phyloP scores from a whole-genome alignment of 2,329 filamentous ascomycete genomes.

The Hymenoscyphus repandus region DNA sequence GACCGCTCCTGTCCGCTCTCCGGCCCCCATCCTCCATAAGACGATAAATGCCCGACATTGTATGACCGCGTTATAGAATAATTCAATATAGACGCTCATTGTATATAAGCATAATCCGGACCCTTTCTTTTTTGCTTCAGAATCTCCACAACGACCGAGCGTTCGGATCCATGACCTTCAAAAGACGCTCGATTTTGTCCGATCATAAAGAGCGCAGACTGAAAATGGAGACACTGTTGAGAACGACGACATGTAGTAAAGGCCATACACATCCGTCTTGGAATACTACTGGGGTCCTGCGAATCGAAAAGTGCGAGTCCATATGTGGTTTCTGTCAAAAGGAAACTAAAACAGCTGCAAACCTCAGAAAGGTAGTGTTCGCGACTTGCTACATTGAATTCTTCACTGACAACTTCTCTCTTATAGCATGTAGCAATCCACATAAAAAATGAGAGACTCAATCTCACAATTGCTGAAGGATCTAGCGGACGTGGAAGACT shows the following conservation, averaged over 20 bases:
- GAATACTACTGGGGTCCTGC: conserved; percentile 25
- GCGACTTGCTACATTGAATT: background rate
- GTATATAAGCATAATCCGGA: background rate
- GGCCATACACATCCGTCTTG: conserved; percentile 27
- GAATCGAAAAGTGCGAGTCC: conserved; percentile 27
- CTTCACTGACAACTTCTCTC: background rate
- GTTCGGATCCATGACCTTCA: conserved; percentile 7
- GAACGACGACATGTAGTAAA: conserved; percentile 25
- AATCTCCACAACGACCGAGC: conserved; percentile 2
- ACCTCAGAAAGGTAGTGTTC: conserved; percentile 25
- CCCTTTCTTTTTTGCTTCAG: conserved; percentile 1
- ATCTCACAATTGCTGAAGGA: conserved; percentile 26
- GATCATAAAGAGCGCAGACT: conserved; percentile 7
- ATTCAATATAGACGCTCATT: background rate
- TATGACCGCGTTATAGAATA: too few species aligned
- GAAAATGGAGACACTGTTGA: conserved; percentile 14
- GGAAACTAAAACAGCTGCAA: conserved; percentile 28
- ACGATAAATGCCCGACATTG: background rate
- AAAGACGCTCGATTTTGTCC: background rate
- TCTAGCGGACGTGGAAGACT: conserved; percentile 25
- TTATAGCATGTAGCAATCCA: conserved; percentile 28
- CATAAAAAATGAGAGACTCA: conserved; percentile 28
- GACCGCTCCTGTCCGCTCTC: too few species aligned
- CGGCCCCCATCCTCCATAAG: background rate
- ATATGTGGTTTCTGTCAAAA: conserved; percentile 30